A percentile compares a stretch with the other conserved stretches of the same genome.
Conservation (phyloP, 2,329 filamentous ascomycete genomes). For the Cladophialophora exuberans region DNA sequence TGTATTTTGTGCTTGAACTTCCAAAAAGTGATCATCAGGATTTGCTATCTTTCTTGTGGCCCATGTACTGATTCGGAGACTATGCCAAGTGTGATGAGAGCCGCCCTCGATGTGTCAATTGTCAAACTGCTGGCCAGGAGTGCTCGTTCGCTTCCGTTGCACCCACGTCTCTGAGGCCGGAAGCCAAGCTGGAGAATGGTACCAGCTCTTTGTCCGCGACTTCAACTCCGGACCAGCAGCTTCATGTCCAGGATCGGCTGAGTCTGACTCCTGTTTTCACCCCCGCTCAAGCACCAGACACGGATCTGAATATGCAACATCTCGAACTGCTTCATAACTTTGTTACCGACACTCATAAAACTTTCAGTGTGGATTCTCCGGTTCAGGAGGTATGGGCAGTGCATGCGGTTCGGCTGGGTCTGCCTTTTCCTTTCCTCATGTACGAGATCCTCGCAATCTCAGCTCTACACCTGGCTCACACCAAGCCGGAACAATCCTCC, state of each 20-base stretch:
- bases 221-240: slow-evolving; percentile 5
- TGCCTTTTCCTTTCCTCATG: slow-evolving; percentile 31
- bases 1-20: background rate
- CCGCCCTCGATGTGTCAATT: slow-evolving; percentile 40
- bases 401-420: slow-evolving; percentile 4
- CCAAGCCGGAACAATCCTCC: slow-evolving; percentile 5
- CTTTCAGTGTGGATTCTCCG: slow-evolving; percentile 34
- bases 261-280: background rate
- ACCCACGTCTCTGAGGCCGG: background rate
- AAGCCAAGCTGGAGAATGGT: background rate
- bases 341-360: slow-evolving; percentile 18
- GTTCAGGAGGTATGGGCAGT: slow-evolving; percentile 1
- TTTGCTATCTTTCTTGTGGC: background rate
- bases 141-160: slow-evolving; percentile 21
- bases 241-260: background rate
- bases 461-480: slow-evolving; percentile 32
- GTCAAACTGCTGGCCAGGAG: slow-evolving; percentile 31
- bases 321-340: slow-evolving; percentile 37
- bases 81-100: slow-evolving; percentile 39
- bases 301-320: slow-evolving; percentile 37
- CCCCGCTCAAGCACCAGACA: slow-evolving; percentile 10
- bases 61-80: background rate
- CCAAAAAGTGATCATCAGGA: background rate
- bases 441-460: slow-evolving; percentile 33
- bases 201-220: background rate